Percentiles rank a stretch among this genome's conserved stretches.
phyloP scores from a whole-genome alignment of 805 yeast genomes.

The Cyberlindnera bimundalis region DNA sequence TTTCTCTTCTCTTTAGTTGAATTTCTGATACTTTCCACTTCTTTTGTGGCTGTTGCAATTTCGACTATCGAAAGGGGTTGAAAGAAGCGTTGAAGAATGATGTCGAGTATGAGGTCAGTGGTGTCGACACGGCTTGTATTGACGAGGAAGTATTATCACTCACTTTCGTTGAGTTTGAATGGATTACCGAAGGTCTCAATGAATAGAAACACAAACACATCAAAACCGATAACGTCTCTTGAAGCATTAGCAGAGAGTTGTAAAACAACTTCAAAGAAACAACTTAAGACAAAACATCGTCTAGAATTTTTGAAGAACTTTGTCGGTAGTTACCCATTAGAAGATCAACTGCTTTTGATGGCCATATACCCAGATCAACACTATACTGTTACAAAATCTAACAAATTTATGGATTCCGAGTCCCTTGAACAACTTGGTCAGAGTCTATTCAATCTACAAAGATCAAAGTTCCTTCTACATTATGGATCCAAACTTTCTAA shows the following conservation, averaged over 20 bases:
- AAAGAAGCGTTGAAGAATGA: too few relatives aligned
- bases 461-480: constrained; percentile 9
- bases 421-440: constrained; percentile 8
- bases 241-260: neutral
- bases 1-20: too few relatives aligned
- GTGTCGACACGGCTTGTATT: neutral
- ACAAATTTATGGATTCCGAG: neutral
- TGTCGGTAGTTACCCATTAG: constrained; percentile 5
- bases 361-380: constrained; percentile 10
- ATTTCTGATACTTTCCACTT: too few relatives aligned
- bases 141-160: constrained; percentile 6
- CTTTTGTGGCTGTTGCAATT: too few relatives aligned
- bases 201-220: neutral
- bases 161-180: constrained; percentile 10
- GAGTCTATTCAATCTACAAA: constrained; percentile 10
- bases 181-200: neutral
- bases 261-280: neutral
- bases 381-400: neutral
- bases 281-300: neutral
- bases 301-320: constrained; percentile 2
- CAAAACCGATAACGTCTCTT: neutral
- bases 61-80: too few relatives aligned
- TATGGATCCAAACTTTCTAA: constrained; percentile 5
- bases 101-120: too few relatives aligned
- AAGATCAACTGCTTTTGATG: constrained; percentile 15